These are phyloP conservation scores for Penicillium soppii DNA, from an alignment of 495 filamentous ascomycete genomes.

Conservation along the genomic window DNA sequence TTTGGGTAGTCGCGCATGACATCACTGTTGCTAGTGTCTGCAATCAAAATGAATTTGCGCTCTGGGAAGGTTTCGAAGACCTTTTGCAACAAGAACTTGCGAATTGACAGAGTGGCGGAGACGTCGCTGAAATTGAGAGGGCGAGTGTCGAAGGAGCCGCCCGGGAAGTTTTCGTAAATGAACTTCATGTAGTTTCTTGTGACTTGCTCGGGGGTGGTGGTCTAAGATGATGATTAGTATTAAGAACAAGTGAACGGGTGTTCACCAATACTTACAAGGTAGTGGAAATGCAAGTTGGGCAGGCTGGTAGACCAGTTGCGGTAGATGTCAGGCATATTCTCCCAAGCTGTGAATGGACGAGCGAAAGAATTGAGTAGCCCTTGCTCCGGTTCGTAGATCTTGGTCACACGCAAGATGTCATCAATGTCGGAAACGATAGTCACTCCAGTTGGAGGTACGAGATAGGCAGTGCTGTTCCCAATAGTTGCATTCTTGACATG, in stretches of 20 bases:
- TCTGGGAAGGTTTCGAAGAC: slow-evolving; percentile 74
- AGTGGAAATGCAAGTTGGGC: slow-evolving; percentile 74
- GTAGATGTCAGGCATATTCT: slow-evolving; percentile 78
- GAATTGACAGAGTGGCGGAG: slow-evolving; percentile 66
- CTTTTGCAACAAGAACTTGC: slow-evolving; percentile 63
- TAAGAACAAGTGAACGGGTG: not conserved
- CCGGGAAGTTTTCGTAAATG: slow-evolving; percentile 71
- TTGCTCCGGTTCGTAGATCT: slow-evolving; percentile 72
- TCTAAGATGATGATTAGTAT: slow-evolving; percentile 24
- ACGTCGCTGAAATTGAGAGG: slow-evolving; percentile 79
- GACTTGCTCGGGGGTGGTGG: slow-evolving; percentile 77
- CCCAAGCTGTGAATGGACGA: slow-evolving; percentile 65
- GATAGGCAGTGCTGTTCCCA: slow-evolving; percentile 75
- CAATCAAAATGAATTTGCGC: slow-evolving; percentile 73
- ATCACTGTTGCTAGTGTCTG: slow-evolving; percentile 76
- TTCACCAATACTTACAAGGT: slow-evolving; percentile 52
- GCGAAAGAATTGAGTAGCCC: slow-evolving; percentile 78
- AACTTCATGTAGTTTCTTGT: slow-evolving; percentile 80
- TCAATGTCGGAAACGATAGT: slow-evolving; percentile 76
- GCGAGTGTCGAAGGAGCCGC: slow-evolving; percentile 71
- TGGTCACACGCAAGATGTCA: slow-evolving; percentile 78
- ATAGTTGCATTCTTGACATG: slow-evolving; percentile 59
- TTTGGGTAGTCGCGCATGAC: slow-evolving; percentile 73
- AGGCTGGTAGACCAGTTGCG: slow-evolving; percentile 61
- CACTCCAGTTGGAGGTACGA: slow-evolving; percentile 64